These are phyloP conservation scores for Penicillium sp. DNA, from an alignment of 2,329 filamentous ascomycete species.

Conservation along the genomic window DNA sequence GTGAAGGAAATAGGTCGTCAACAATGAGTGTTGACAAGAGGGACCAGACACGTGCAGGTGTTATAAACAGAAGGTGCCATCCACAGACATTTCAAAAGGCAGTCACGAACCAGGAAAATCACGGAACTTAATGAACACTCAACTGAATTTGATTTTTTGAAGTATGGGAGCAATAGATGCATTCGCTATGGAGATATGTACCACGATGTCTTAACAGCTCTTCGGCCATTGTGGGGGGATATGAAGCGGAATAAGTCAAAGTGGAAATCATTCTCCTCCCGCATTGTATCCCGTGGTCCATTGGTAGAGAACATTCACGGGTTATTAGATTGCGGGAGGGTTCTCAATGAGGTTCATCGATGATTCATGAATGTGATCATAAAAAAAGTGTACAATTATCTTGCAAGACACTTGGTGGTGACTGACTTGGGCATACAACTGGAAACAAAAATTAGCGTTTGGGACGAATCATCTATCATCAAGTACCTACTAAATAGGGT, in stretches of 20 bases:
- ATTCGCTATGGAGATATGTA: slow-evolving; percentile 29
- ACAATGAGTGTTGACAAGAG: neutral
- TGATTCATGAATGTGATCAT: neutral
- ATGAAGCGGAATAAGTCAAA: slow-evolving; percentile 45
- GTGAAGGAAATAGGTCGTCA: too few species aligned
- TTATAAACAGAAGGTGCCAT: neutral
- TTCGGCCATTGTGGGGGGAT: slow-evolving; percentile 38
- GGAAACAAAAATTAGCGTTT: slow-evolving; percentile 17
- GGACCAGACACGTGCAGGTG: neutral
- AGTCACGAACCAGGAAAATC: neutral
- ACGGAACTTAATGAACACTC: neutral
- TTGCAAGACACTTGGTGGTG: slow-evolving; percentile 59
- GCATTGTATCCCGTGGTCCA: slow-evolving; percentile 70
- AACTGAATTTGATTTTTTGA: neutral
- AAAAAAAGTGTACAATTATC: slow-evolving; percentile 24
- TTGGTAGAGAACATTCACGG: slow-evolving; percentile 50
- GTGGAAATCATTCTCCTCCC: slow-evolving; percentile 59
- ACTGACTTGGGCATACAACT: slow-evolving; percentile 73
- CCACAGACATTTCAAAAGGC: neutral
- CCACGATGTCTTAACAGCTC: slow-evolving; percentile 44
- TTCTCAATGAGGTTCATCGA: neutral
- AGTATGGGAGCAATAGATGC: neutral
- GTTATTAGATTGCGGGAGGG: slow-evolving; percentile 72
- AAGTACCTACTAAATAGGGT: slow-evolving; percentile 75
- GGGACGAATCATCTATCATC: neutral